Evolutionary conservation across 2,329 filamentous ascomycete species (phyloP).

Genomic region (Talaromyces sp.): DNA sequence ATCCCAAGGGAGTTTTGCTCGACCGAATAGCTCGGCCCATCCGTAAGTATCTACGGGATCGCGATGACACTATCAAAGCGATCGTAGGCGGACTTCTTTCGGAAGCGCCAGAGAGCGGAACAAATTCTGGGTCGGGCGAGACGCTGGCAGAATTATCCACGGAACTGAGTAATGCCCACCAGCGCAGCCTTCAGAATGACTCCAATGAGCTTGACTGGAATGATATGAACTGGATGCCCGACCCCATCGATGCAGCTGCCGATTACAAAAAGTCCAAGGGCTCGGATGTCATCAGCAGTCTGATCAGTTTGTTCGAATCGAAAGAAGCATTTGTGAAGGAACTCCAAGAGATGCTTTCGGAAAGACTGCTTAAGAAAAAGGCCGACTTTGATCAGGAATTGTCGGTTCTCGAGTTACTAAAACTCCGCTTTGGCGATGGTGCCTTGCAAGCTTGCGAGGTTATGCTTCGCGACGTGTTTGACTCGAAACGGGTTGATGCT

Average conservation of each 20-base stretch:
- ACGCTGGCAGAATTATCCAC: conserved; percentile 48
- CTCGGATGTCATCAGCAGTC: conserved; percentile 84
- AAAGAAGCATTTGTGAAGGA: conserved; percentile 93
- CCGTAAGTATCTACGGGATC: conserved; percentile 56
- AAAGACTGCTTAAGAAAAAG: conserved; percentile 64
- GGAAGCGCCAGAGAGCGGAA: conserved; percentile 41
- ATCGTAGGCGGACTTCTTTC: conserved; percentile 60
- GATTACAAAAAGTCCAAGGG: conserved; percentile 86
- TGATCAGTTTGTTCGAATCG: conserved; percentile 81
- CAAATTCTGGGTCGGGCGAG: conserved; percentile 27
- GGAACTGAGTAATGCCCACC: conserved; percentile 42
- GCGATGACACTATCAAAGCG: conserved; percentile 60
- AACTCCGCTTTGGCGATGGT: conserved; percentile 78
- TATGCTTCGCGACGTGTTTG: conserved; percentile 89
- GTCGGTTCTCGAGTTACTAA: conserved; percentile 78
- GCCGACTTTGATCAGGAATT: conserved; percentile 71
- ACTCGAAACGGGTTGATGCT: conserved; percentile 69
- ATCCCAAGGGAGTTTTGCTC: conserved; percentile 60
- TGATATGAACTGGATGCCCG: conserved; percentile 88
- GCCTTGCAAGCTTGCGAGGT: conserved; percentile 91
- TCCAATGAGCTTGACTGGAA: conserved; percentile 74
- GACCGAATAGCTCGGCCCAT: conserved; percentile 62
- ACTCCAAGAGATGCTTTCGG: conserved; percentile 81
- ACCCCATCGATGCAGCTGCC: conserved; percentile 85
- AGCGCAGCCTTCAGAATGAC: conserved; percentile 40